These are phyloP conservation scores for Xylaria sp. DNA, from an alignment of 2,329 filamentous ascomycete species.

Conservation along the genomic window DNA sequence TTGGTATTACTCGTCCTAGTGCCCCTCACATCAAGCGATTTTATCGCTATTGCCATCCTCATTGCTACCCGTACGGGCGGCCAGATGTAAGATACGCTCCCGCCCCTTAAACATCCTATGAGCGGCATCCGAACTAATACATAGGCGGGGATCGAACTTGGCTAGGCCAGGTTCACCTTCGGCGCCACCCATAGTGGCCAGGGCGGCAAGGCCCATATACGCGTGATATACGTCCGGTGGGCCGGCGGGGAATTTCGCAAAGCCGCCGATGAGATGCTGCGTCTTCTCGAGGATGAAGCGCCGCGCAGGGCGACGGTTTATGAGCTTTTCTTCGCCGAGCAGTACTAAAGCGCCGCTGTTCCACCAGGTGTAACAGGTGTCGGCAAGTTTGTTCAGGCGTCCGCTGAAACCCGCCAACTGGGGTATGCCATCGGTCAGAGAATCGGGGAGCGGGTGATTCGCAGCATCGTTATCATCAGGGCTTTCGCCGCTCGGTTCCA, in stretches of 20 bases:
- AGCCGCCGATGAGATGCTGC: conserved; percentile 86
- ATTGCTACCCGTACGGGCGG: conserved; percentile 17
- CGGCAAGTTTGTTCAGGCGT: conserved; percentile 87
- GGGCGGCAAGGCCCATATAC: conserved; percentile 84
- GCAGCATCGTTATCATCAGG: conserved; percentile 57
- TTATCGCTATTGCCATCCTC: background rate
- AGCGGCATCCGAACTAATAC: conserved; percentile 73
- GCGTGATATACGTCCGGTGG: conserved; percentile 87
- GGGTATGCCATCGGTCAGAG: conserved; percentile 46
- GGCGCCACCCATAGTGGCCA: conserved; percentile 70
- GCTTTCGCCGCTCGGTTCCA: conserved; percentile 54
- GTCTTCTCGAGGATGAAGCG: conserved; percentile 86
- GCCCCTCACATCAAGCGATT: background rate
- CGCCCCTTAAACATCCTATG: conserved; percentile 62
- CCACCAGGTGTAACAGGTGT: conserved; percentile 98
- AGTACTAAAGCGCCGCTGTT: conserved; percentile 76
- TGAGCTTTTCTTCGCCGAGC: conserved; percentile 66
- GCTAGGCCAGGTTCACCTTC: conserved; percentile 71
- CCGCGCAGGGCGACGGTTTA: conserved; percentile 71
- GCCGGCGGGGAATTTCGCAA: conserved; percentile 76
- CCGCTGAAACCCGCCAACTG: conserved; percentile 79
- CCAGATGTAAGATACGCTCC: conserved; percentile 29
- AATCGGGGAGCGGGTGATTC: conserved; percentile 47
- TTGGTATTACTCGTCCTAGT: background rate
- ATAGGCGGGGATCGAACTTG: conserved; percentile 78